Evolutionary conservation across 257 asterid species (phyloP).

Genomic region (Ballota nigra): DNA sequence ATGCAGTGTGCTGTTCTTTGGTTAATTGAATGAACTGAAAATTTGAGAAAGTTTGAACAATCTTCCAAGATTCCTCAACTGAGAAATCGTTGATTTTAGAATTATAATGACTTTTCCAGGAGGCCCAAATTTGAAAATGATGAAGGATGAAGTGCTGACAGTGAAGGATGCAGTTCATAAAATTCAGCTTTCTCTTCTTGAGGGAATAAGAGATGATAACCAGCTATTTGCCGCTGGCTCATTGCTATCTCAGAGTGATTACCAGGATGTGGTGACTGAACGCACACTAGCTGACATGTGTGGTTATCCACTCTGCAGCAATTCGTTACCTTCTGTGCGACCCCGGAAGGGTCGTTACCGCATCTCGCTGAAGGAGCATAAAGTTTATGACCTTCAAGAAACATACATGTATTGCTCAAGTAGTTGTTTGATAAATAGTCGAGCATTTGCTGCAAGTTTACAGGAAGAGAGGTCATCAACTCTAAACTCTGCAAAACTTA

Average conservation of each 20-base stretch:
- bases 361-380: conserved; percentile 86
- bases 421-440: conserved; percentile 65
- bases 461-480: conserved; percentile 62
- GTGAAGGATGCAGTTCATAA: conserved; percentile 74
- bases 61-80: not conserved
- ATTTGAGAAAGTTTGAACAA: no score
- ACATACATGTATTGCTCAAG: conserved; percentile 85
- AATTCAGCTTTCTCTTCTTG: conserved; percentile 78
- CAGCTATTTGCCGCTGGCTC: conserved; percentile 68
- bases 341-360: conserved; percentile 77
- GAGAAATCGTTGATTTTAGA: not conserved
- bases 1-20: no score
- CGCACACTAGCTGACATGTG: conserved; percentile 63
- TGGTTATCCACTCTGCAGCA: conserved; percentile 84
- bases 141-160: conserved; percentile 33
- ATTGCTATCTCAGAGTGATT: conserved; percentile 59
- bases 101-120: not conserved
- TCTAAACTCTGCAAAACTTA: conserved; percentile 52
- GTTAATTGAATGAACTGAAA: no score
- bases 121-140: conserved; percentile 39
- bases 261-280: conserved; percentile 84
- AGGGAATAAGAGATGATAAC: conserved; percentile 64
- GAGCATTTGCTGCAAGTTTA: conserved; percentile 60
- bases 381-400: conserved; percentile 86
- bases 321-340: conserved; percentile 56